Base-by-base conservation (phyloP, 345 rosid species). In the Gossypium thurberi region DNA sequence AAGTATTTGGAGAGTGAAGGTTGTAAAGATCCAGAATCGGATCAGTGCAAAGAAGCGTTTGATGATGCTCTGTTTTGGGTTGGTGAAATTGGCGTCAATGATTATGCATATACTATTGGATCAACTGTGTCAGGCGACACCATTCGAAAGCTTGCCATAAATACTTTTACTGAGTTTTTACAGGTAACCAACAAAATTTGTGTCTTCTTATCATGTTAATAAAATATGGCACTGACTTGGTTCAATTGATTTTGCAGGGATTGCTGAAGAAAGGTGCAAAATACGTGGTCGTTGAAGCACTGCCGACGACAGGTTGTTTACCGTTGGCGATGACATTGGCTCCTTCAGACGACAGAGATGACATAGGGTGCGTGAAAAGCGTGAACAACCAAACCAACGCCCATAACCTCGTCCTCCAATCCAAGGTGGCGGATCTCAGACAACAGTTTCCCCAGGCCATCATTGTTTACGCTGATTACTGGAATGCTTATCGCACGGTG, bases 71-170 rank as follows among this genome's bases (percentile, higher is more conserved):
- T 94, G 74, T 78, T 94, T 23, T 94, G 99, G 99, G 85, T 89
- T 33, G 99, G 99, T 46, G 98, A 94, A 78, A 92, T 92, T 10
- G 99, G 99, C 12, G 96, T 86, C 50, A 94, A 90, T 66, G 99
- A 94, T 57, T 94, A 94, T 61, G 99, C 97, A 0, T 92, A 92
- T 71, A 87, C 77, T 12, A 0, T 86, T 66, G 91, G 89, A 58
- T 92, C 99, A 46, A 51, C 81, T 1, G 67, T 92, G 0, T 14
- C 97, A 1, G 69, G 74, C 10, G 88, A 87, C 50, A 89, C 89
- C 3, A 82, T 94, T 69, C 78, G 81, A 70, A 59, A 59, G 26
- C 92, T 89, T 14, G 86, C 87, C 17, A 78, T 88, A 8, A 18
- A 71, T 26, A 84, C 82, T 6, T 77, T 87, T 64, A 79, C 83